A percentile compares a stretch with the other conserved stretches of the same genome.
These are phyloP conservation scores for Globisporangium perplexum DNA, from an alignment of 352 stramenopile species.

Conservation along the genomic window DNA sequence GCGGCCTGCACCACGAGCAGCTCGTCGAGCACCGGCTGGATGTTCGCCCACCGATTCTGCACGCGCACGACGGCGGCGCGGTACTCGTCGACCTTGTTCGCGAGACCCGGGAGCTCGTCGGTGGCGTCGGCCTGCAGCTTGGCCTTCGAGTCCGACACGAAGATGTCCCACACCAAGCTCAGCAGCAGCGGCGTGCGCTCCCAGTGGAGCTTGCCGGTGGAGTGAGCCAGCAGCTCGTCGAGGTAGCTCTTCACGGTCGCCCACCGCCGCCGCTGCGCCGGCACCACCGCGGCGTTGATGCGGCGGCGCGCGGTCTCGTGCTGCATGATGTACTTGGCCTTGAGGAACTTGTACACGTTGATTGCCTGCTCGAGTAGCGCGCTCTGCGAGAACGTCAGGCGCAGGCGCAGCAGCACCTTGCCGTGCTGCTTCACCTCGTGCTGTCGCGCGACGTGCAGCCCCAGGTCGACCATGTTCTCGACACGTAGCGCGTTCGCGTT, in stretches of 20 bases:
- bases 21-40: constrained; percentile 61
- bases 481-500: constrained; percentile 5
- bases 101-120: constrained; percentile 27
- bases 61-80: constrained; percentile 44
- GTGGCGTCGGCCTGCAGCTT: constrained; percentile 16
- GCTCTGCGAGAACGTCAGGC: constrained; percentile 50
- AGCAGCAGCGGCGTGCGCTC: constrained; percentile 54
- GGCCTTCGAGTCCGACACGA: constrained; percentile 27
- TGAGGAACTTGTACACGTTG: constrained; percentile 55
- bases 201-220: constrained; percentile 54
- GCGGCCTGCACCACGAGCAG: constrained; percentile 44
- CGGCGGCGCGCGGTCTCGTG: constrained; percentile 43
- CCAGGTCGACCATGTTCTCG: constrained; percentile 3
- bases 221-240: constrained; percentile 42
- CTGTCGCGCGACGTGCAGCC: background rate
- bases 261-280: constrained; percentile 55
- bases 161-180: constrained; percentile 72
- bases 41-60: constrained; percentile 60
- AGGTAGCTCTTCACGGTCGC: constrained; percentile 50
- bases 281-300: constrained; percentile 59
- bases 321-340: constrained; percentile 52
- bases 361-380: constrained; percentile 62
- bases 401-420: constrained; percentile 38
- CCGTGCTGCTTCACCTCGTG: constrained; percentile 14
- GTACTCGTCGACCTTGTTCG: constrained; percentile 35